Base-by-base conservation (phyloP, 768 basidiomycete species). In the Pleurotus ostreatus region DNA sequence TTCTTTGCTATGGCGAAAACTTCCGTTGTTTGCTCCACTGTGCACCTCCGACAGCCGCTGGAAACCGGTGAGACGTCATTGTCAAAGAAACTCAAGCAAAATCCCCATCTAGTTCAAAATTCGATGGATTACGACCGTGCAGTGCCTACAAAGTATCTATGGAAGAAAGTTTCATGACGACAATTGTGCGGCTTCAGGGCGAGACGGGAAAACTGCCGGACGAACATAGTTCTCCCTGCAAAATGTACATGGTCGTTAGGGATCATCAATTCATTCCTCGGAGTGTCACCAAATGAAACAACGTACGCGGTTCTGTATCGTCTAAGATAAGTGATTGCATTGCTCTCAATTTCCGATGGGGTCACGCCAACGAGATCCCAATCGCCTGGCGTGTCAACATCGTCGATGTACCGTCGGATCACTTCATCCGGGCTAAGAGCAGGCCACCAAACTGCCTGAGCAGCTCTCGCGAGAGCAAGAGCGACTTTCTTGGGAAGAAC, bases 371-470 rank as follows among this genome's bases (percentile, higher is more conserved):
- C 77, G 46, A 81, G 80, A 62, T 84, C 84, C 94, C 94, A 98
- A 67, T 88, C 88, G 20, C 92, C 92, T 16, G 75, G 78, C 57
- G 76, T 81, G 56, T 85, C 80, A 38, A 76, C 75, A 70, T 98
- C 95, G 72, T 94, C 81, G 62, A 98, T 83, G 69, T 83, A 97
- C 58, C 92, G 83, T 65, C 97, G 79, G 64, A 83, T 80, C 18
- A 99, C 87, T 70, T 97, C 94, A 68, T 99, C 96, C 1, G 94
- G 92, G 67, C 82, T 85, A 49, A 97, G 77, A 38, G 89, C 80
- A 11, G 95, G 94, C 94, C 95, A 98, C 94, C 94, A 99, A 71
- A 78, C 58, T 62, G 70, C 66, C 83, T 89, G 73, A n/a, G 80
- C 78, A 47, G 78, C 69, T 15, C 76, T 83, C 3, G 94, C 79